Evolutionary conservation across 352 stramenopile species (phyloP).

Genomic region (Phytophthora sp.): DNA sequence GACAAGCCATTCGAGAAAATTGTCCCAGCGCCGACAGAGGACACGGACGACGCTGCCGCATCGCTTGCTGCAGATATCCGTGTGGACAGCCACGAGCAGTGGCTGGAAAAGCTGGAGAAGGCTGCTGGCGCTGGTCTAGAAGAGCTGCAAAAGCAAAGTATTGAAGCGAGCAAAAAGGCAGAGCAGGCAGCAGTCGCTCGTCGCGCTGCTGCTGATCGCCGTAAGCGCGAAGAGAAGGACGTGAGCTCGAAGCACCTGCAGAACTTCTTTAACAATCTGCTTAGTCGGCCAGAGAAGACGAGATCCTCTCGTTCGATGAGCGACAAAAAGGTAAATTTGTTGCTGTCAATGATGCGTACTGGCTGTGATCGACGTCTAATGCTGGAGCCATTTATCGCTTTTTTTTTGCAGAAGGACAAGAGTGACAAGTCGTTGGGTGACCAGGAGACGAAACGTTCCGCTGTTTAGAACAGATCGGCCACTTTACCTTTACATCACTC

Average conservation of each 20-base stretch:
- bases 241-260: conserved; percentile 86
- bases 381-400: neutral
- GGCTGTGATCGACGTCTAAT: neutral
- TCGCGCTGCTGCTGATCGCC: conserved; percentile 69
- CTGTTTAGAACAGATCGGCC: conserved; percentile 9
- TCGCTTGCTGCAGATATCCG: conserved; percentile 55
- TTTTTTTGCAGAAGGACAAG: conserved; percentile 62
- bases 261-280: conserved; percentile 90
- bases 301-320: conserved; percentile 69
- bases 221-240: conserved; percentile 84
- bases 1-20: conserved; percentile 88
- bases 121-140: conserved; percentile 76
- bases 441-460: conserved; percentile 55
- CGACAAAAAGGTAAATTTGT: conserved; percentile 66
- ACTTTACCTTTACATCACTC: neutral
- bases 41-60: conserved; percentile 34
- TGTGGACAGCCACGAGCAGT: conserved; percentile 73
- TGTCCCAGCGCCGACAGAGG: conserved; percentile 60
- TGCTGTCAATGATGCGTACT: neutral
- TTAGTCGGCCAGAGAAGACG: conserved; percentile 84
- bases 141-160: conserved; percentile 84
- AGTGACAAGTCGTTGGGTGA: conserved; percentile 66
- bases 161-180: conserved; percentile 84
- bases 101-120: conserved; percentile 86
- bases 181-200: conserved; percentile 72